Base-by-base conservation (phyloP, 257 asterid genomes). In the Haberlea rhodopensis region DNA sequence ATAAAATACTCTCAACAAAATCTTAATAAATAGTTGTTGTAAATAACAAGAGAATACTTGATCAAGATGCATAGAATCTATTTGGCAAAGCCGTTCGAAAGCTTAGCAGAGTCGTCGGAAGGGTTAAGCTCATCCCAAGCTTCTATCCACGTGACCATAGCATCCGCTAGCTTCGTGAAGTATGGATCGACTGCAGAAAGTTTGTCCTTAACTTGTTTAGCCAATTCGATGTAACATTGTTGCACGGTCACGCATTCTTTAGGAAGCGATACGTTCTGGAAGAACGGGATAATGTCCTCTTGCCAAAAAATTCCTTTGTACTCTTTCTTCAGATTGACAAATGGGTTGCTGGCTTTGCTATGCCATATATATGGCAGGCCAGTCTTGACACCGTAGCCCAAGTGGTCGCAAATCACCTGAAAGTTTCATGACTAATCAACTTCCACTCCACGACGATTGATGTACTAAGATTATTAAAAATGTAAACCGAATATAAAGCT, bases 331-430 rank as follows among this genome's bases (percentile, higher is more conserved):
- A 87, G 77, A 34, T 87, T 87, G 57, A 87, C 90, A 15, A 87
- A 87, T 3, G 95, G 95, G 79, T 87, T 85, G 84, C 95, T 87
- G 1, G 95, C 95, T 60, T 87, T 87, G 85, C 92, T 87, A 87
- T 85, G 95, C 95, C 95, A 87, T n/a, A 87, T 82, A 69, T 87
- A 87, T n/a, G n/a, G n/a, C n/a, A n/a, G n/a, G n/a, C n/a, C n/a
- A n/a, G n/a, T n/a, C n/a, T n/a, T n/a, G n/a, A 87, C 74, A 6
- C 95, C 95, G 1, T 79, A 71, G 5, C 83, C 80, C 76, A 87
- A 73, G 52, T 87, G 95, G 73, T 87, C 95, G 71, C 95, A 85
- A 18, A 87, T 83, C n/a, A 85, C 94, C 95, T 87, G 51, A 48
- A 60, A 8, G 5, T 32, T 40, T 13, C 7, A 15, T 5, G 19